Percentiles rank a stretch among this genome's conserved stretches.
phyloP scores from a whole-genome alignment of 2,329 filamentous ascomycete species.

The Cladosporium halotolerans region DNA sequence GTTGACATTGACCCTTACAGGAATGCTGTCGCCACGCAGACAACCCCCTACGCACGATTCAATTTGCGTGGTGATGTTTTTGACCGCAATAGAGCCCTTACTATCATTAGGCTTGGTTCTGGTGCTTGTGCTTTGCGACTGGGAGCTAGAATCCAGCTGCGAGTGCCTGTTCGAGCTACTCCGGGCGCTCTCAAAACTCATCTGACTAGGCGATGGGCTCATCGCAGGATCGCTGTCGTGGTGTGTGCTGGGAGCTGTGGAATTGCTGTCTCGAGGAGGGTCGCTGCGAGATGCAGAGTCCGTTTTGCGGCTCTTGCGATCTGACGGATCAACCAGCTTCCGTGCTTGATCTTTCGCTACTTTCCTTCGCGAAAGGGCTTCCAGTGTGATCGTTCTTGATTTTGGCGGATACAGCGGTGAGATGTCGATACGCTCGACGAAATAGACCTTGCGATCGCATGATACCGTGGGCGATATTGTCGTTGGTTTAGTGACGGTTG shows the following conservation, averaged over 20 bases:
- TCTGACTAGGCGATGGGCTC: constrained; percentile 43
- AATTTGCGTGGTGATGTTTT: constrained; percentile 79
- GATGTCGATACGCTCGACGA: constrained; percentile 80
- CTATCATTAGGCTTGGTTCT: constrained; percentile 45
- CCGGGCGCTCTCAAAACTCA: constrained; percentile 38
- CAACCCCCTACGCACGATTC: constrained; percentile 78
- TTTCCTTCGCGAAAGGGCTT: constrained; percentile 69
- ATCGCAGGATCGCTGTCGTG: constrained; percentile 29
- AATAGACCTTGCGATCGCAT: constrained; percentile 72
- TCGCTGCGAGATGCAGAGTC: constrained; percentile 20
- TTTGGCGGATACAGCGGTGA: constrained; percentile 67
- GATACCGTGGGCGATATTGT: constrained; percentile 73
- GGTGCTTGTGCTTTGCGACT: constrained; percentile 38
- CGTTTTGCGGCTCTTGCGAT: constrained; percentile 22
- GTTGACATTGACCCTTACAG: constrained; percentile 72
- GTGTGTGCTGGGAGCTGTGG: constrained; percentile 22
- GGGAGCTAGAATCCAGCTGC: constrained; percentile 35
- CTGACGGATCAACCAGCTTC: constrained; percentile 22
- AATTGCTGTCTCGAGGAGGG: constrained; percentile 21
- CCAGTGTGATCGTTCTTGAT: constrained; percentile 76
- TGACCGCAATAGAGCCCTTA: constrained; percentile 54
- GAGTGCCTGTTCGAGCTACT: constrained; percentile 38
- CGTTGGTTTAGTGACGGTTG: constrained; percentile 82
- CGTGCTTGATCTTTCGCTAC: constrained; percentile 53
- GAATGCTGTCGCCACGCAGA: constrained; percentile 75